Base-by-base conservation (phyloP, 306 rosid species). In the Amphicarpaea edgeworthii region DNA sequence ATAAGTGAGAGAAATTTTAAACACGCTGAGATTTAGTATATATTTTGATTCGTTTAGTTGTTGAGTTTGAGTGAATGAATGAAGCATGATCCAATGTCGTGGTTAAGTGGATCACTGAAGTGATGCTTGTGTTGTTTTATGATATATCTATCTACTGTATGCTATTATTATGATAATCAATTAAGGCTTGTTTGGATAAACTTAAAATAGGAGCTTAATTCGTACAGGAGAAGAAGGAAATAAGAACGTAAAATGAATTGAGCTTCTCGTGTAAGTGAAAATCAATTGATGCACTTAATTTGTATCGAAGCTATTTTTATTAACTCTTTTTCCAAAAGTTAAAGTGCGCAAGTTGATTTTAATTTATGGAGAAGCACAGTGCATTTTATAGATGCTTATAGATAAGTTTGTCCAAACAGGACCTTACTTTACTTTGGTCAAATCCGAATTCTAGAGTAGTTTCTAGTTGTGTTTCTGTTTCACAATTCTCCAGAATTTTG, bases 21-120 rank as follows among this genome's bases (percentile, higher is more conserved):
- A 37, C 30, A 1, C 40, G 63, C 19, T 3, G 46, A 14, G 41
- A 68, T 57, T n/a, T n/a, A n/a, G n/a, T 40, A 21, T 4, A 30
- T 30, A 15, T 6, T 72, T 73, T 65, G 65, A 40, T 65, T 42
- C 9, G 51, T 79, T 19, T 34, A 57, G 46, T 34, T 70, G 37
- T 30, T 47, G 41, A 70, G 78, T 58, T 71, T 34, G 47, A 64
- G 68, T 63, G 37, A 60, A 57, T 63, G 37, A 60, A 57, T 67
- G 63, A 32, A 65, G 75, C 55, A 21, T 73, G 75, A 41, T 73
- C 12, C 17, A 28, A 47, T 34, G 26, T 40, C 28, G 23, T 26
- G 51, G 42, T 15, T 61, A 5, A 50, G 37, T 61, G 68, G 40
- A 69, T 69, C 9, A 60, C 6, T 74, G 47, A 45, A 47, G 57